Evolutionary conservation across 441 rosid species (phyloP).

Genomic region (Jatropha podagrica): DNA sequence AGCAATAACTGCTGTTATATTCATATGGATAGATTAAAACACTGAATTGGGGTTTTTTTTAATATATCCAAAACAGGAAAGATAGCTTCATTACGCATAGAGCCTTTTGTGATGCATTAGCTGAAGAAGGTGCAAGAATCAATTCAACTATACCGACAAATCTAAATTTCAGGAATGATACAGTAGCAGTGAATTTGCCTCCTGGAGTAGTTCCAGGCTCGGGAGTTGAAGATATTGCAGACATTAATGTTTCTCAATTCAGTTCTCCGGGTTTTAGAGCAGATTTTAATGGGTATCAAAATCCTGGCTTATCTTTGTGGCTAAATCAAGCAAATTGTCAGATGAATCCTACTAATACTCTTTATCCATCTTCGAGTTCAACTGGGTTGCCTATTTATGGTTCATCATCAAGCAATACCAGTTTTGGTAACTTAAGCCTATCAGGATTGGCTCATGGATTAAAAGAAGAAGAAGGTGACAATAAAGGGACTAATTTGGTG

Average conservation of each 20-base stretch:
- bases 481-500: slow-evolving; percentile 29
- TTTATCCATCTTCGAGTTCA: slow-evolving; percentile 15
- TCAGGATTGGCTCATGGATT: slow-evolving; percentile 50
- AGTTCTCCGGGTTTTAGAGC: slow-evolving; percentile 47
- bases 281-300: slow-evolving; percentile 38
- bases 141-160: slow-evolving; percentile 37
- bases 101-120: slow-evolving; percentile 70
- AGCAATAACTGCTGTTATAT: too few species aligned
- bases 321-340: slow-evolving; percentile 25
- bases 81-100: slow-evolving; percentile 73
- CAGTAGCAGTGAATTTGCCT: slow-evolving; percentile 38
- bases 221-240: slow-evolving; percentile 48
- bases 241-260: slow-evolving; percentile 38
- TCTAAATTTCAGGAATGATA: slow-evolving; percentile 36
- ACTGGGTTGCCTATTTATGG: slow-evolving; percentile 54
- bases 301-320: slow-evolving; percentile 28
- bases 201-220: slow-evolving; percentile 47
- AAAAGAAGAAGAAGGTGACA: slow-evolving; percentile 53
- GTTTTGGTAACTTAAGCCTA: slow-evolving; percentile 46
- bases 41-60: slow-evolving; percentile 15
- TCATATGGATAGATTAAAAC: not conserved
- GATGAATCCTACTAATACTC: slow-evolving; percentile 12
- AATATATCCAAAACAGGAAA: slow-evolving; percentile 40
- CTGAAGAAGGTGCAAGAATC: slow-evolving; percentile 56
- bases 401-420: slow-evolving; percentile 45